Percentiles rank a stretch among this genome's conserved stretches.
phyloP scores from a whole-genome alignment of 2,329 filamentous ascomycete species.

The Aspergillus eucalypticola region DNA sequence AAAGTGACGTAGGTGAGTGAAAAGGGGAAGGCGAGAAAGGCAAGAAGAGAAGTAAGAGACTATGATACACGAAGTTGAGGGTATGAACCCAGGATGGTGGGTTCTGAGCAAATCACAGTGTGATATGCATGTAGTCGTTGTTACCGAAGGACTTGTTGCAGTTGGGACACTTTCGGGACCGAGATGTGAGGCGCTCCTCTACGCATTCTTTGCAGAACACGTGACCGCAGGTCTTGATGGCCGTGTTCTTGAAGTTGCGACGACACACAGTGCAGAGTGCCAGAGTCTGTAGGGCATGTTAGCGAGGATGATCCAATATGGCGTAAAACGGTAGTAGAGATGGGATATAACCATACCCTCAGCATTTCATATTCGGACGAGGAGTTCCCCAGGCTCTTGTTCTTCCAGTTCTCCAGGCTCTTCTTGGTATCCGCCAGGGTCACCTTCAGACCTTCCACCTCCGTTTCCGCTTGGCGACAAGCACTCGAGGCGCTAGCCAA shows the following conservation, averaged over 20 bases:
- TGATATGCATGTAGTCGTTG: conserved; percentile 76
- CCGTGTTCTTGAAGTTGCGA: conserved; percentile 89
- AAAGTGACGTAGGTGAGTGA: conserved; percentile 11
- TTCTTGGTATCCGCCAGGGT: conserved; percentile 77
- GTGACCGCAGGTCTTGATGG: conserved; percentile 90
- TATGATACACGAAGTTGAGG: conserved; percentile 36
- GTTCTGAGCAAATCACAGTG: conserved; percentile 36
- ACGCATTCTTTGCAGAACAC: conserved; percentile 91
- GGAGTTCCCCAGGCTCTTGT: conserved; percentile 76
- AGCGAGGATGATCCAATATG: conserved; percentile 8
- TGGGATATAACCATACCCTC: conserved; percentile 60
- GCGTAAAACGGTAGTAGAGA: neutral
- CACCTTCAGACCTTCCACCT: conserved; percentile 76
- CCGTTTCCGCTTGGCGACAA: conserved; percentile 63
- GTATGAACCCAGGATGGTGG: conserved; percentile 16
- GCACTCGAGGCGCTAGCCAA: conserved; percentile 64
- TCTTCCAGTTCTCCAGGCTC: conserved; percentile 82
- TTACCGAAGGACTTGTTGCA: conserved; percentile 90
- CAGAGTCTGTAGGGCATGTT: conserved; percentile 57
- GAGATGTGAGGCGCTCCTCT: conserved; percentile 82
- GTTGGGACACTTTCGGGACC: conserved; percentile 91
- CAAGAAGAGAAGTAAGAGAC: conserved; percentile 20
- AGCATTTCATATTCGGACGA: conserved; percentile 82
- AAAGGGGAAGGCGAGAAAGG: conserved; percentile 8
- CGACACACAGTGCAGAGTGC: conserved; percentile 91